Evolutionary conservation across 2,329 filamentous ascomycete species (phyloP).

Genomic region (Aureobasidium subglaciale): DNA sequence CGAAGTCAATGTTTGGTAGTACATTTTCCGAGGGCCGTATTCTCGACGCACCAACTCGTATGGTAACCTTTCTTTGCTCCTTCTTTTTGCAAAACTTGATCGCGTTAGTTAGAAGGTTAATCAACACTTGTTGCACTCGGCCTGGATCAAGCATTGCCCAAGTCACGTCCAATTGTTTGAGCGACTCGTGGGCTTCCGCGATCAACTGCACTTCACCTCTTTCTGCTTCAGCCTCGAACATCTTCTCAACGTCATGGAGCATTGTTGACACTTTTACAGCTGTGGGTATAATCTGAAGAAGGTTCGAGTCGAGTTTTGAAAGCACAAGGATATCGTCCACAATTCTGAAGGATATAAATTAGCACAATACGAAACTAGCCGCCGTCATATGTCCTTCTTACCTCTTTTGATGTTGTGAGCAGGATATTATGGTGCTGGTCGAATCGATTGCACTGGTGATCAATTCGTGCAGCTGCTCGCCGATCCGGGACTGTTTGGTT

Average conservation of each 20-base stretch:
- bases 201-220: constrained; percentile 22
- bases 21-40: constrained; percentile 18
- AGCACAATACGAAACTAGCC: not conserved
- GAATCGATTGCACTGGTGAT: constrained; percentile 28
- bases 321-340: constrained; percentile 43
- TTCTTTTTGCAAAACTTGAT: constrained; percentile 23
- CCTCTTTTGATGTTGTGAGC: constrained; percentile 38
- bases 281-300: constrained; percentile 28
- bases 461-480: constrained; percentile 22
- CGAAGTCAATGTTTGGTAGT: constrained; percentile 29
- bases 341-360: constrained; percentile 22
- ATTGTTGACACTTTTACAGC: constrained; percentile 18
- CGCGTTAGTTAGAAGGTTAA: constrained; percentile 24
- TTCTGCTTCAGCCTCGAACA: constrained; percentile 29
- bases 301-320: constrained; percentile 37
- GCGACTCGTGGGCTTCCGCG: not conserved
- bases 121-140: constrained; percentile 22
- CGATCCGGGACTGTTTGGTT: constrained; percentile 9
- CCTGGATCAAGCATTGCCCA: constrained; percentile 23
- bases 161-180: constrained; percentile 13
- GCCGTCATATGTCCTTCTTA: not conserved
- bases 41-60: constrained; percentile 18
- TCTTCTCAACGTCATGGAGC: constrained; percentile 25
- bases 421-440: constrained; percentile 38
- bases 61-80: constrained; percentile 17